phyloP scores from a whole-genome alignment of 164 flowering plant genomes.

The Nelumbo lutea region DNA sequence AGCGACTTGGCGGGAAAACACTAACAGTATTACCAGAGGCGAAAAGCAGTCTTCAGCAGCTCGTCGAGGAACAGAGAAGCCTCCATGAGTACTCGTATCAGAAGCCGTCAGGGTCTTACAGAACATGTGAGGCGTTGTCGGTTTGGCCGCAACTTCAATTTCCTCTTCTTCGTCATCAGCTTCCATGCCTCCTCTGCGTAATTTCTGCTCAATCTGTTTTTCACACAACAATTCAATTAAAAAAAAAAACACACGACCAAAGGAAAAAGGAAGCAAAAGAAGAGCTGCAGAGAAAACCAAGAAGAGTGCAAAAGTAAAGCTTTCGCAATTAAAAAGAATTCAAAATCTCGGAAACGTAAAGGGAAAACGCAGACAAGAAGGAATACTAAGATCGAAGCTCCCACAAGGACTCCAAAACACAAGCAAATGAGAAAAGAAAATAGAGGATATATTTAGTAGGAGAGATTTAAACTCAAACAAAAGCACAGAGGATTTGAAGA shows the following conservation, averaged over 20 bases:
- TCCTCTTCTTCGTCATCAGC: slow-evolving; percentile 47
- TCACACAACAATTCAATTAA: not conserved
- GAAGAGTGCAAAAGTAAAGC: not conserved
- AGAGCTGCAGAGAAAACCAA: not conserved
- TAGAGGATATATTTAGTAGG: not conserved
- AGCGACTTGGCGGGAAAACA: not conserved
- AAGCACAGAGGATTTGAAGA: not conserved
- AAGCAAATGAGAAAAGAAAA: not conserved
- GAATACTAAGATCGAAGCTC: not conserved
- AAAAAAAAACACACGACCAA: not conserved
- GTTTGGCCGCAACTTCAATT: slow-evolving; percentile 35
- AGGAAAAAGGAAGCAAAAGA: not conserved
- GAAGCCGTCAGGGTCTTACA: slow-evolving; percentile 99
- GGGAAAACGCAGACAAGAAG: too few relatives aligned
- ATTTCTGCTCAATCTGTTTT: slow-evolving; percentile 50
- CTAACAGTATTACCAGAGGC: slow-evolving; percentile 62
- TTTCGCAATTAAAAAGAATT: too few relatives aligned
- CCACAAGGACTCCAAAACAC: not conserved
- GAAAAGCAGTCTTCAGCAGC: slow-evolving; percentile 99
- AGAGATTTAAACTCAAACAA: not conserved
- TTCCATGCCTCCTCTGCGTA: slow-evolving; percentile 44
- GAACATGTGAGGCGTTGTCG: slow-evolving; percentile 90
- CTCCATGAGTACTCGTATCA: slow-evolving; percentile 99
- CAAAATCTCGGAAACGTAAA: too few relatives aligned
- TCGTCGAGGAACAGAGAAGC: slow-evolving; percentile 99